These are phyloP conservation scores for Starmerella khaoyaiensis DNA, from an alignment of 805 yeast species.

Conservation along the genomic window DNA sequence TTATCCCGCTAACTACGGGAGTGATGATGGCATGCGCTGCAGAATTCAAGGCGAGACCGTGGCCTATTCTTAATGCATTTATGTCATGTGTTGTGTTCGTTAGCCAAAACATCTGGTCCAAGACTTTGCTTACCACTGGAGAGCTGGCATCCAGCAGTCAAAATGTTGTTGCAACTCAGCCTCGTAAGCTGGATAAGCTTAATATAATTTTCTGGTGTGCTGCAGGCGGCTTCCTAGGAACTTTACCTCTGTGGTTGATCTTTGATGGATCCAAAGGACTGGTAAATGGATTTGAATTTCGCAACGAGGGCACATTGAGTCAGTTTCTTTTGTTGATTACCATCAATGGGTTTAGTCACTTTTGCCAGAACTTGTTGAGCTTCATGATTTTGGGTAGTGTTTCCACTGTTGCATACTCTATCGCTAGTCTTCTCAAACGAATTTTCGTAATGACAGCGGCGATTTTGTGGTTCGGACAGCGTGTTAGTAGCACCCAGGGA, in stretches of 20 bases:
- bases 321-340: slow-evolving; percentile 36
- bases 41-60: slow-evolving; percentile 34
- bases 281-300: slow-evolving; percentile 13
- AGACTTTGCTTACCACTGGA: slow-evolving; percentile 51
- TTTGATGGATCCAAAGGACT: slow-evolving; percentile 37
- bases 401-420: slow-evolving; percentile 74
- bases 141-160: slow-evolving; percentile 11
- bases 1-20: slow-evolving; percentile 68
- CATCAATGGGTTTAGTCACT: slow-evolving; percentile 64
- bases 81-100: slow-evolving; percentile 65
- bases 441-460: slow-evolving; percentile 73
- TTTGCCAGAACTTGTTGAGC: slow-evolving; percentile 65
- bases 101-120: slow-evolving; percentile 75
- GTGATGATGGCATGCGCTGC: slow-evolving; percentile 53
- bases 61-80: slow-evolving; percentile 59
- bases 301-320: slow-evolving; percentile 28
- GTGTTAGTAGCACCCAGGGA: slow-evolving; percentile 28
- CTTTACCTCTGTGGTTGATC: slow-evolving; percentile 59
- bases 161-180: background rate
- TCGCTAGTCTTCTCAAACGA: slow-evolving; percentile 78
- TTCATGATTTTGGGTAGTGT: slow-evolving; percentile 69
- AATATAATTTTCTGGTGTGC: slow-evolving; percentile 75
- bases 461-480: slow-evolving; percentile 47
- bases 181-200: slow-evolving; percentile 55
- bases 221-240: slow-evolving; percentile 51